A percentile compares a stretch with the other conserved stretches of the same genome.
These are phyloP conservation scores for Neurospora sp. DNA, from an alignment of 2,329 filamentous ascomycete genomes.

Conservation along the genomic window DNA sequence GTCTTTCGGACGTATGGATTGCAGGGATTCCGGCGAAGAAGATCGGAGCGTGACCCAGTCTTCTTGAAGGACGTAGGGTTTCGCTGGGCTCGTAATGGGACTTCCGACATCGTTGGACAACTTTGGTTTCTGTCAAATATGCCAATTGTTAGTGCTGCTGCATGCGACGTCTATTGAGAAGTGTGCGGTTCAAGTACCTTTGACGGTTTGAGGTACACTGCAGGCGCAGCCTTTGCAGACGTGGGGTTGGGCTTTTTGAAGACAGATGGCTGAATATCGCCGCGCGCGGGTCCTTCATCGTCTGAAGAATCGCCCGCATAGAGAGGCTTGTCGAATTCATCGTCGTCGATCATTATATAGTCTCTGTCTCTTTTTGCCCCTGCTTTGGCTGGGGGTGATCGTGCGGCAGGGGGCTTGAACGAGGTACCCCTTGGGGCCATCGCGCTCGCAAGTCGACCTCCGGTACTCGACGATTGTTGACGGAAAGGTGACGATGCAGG, in stretches of 20 bases:
- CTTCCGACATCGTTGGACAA: slow-evolving; percentile 6
- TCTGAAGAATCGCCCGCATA: slow-evolving; percentile 46
- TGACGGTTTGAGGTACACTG: background rate
- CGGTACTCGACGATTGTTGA: slow-evolving; percentile 20
- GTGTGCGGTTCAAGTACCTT: background rate
- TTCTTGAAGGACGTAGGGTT: slow-evolving; percentile 9
- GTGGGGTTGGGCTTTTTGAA: slow-evolving; percentile 30
- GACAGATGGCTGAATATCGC: slow-evolving; percentile 52
- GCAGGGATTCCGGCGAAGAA: slow-evolving; percentile 9
- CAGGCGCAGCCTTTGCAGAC: background rate
- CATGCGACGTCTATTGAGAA: background rate
- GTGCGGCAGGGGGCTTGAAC: slow-evolving; percentile 39
- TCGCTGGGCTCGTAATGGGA: slow-evolving; percentile 10
- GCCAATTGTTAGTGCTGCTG: background rate
- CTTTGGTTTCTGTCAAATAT: slow-evolving; percentile 3
- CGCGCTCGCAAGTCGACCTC: slow-evolving; percentile 26
- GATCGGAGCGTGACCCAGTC: slow-evolving; percentile 14
- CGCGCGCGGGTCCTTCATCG: slow-evolving; percentile 45
- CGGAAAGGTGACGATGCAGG: slow-evolving; percentile 76
- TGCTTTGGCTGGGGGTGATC: background rate
- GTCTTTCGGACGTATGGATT: slow-evolving; percentile 6
- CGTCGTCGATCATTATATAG: slow-evolving; percentile 21
- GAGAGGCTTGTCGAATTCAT: slow-evolving; percentile 19
- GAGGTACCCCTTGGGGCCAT: slow-evolving; percentile 70
- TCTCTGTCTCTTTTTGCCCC: slow-evolving; percentile 22